A percentile compares a stretch with the other conserved stretches of the same genome.
phyloP scores from a whole-genome alignment of 768 basidiomycete genomes.

The Lepiota brunneoincarnata region DNA sequence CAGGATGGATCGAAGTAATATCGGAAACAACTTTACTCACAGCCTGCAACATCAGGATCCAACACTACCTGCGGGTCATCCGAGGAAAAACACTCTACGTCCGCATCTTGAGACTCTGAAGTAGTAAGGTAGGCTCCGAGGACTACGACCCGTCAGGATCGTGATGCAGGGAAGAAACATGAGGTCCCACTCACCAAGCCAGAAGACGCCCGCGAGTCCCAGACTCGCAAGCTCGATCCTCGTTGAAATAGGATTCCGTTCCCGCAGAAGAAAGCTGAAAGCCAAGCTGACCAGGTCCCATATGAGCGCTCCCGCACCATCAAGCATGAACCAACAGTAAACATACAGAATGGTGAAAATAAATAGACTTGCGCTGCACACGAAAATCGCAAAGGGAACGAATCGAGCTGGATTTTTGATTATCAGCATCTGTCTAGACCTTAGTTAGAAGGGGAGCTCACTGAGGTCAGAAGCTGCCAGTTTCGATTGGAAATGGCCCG shows the following conservation, averaged over 20 bases:
- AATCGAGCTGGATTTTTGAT: constrained; percentile 64
- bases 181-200: constrained; percentile 58
- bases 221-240: constrained; percentile 71
- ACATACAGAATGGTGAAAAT: constrained; percentile 68
- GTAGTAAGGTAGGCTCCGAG: constrained; percentile 71
- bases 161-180: constrained; percentile 2
- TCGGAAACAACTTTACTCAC: constrained; percentile 39
- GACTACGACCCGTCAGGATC: constrained; percentile 40
- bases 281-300: constrained; percentile 42
- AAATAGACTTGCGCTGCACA: constrained; percentile 66
- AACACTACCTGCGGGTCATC: constrained; percentile 43
- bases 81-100: constrained; percentile 79
- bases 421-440: constrained; percentile 9
- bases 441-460: constrained; percentile 32
- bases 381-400: constrained; percentile 83
- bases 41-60: constrained; percentile 57
- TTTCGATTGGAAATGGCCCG: constrained; percentile 71
- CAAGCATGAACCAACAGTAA: neutral
- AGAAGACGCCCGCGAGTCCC: constrained; percentile 70
- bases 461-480: constrained; percentile 79
- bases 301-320: neutral
- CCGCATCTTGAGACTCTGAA: constrained; percentile 75
- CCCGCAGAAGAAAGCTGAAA: constrained; percentile 60
- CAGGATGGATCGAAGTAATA: neutral
- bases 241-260: constrained; percentile 76